A percentile compares a stretch with the other conserved stretches of the same genome.
phyloP scores from a whole-genome alignment of 163 green algal species.

The Scenedesmus sp. region DNA sequence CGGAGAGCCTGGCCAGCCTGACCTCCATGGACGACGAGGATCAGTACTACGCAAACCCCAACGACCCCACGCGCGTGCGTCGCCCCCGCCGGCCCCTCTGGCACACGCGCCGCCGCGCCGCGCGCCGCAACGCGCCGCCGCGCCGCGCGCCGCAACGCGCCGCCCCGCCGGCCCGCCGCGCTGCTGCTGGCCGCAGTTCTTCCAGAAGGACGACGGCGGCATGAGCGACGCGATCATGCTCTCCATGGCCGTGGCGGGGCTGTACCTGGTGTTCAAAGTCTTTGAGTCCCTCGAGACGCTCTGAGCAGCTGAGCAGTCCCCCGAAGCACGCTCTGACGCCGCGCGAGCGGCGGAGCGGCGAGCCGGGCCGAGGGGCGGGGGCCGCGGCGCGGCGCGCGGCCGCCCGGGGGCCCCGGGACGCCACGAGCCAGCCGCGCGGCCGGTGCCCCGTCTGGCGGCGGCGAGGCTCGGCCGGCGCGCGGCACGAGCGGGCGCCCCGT shows the following conservation, averaged over 20 bases:
- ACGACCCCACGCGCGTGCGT: conserved; percentile 60
- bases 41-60: conserved; percentile 52
- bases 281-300: conserved; percentile 49
- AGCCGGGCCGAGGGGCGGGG: background rate
- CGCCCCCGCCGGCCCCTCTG: background rate
- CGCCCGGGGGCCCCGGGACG: too few relatives aligned
- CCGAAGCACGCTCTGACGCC: background rate
- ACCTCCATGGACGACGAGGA: conserved; percentile 42
- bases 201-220: conserved; percentile 60
- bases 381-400: too few relatives aligned
- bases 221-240: conserved; percentile 54
- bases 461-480: too few relatives aligned
- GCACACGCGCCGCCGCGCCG: background rate
- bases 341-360: too few relatives aligned
- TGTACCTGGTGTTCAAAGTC: conserved; percentile 53
- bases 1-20: conserved; percentile 40
- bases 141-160: background rate
- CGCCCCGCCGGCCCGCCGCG: background rate
- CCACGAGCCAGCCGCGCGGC: too few relatives aligned
- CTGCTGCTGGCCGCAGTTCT: conserved; percentile 53
- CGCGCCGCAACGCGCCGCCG: too few relatives aligned
- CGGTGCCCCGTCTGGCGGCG: too few relatives aligned
- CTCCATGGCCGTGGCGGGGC: conserved; percentile 32
- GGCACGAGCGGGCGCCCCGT: too few relatives aligned
- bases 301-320: background rate